A percentile compares a stretch with the other conserved stretches of the same genome.
Conservation (phyloP, 306 rosid genomes). For the Prunus davidiana region DNA sequence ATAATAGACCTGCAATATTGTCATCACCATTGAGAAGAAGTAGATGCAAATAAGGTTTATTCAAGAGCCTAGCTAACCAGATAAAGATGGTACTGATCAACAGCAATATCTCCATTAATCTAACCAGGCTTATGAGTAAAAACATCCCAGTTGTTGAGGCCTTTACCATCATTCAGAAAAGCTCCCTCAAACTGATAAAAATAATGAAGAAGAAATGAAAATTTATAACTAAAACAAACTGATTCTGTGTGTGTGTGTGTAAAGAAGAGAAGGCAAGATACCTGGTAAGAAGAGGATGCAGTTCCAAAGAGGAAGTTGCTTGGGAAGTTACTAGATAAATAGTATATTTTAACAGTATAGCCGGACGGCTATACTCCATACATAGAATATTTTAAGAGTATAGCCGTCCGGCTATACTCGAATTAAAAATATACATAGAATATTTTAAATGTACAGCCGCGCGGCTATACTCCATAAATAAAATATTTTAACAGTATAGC, state of each 20-base stretch:
- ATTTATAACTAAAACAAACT: not conserved
- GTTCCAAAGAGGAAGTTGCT: constrained; percentile 62
- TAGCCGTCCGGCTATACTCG: too few species aligned
- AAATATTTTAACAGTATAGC: too few species aligned
- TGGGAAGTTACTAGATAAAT: constrained; percentile 17
- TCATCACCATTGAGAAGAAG: too few species aligned
- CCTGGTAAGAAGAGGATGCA: constrained; percentile 75
- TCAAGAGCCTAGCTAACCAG: constrained; percentile 25
- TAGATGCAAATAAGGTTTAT: not conserved
- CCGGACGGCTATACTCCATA: too few species aligned
- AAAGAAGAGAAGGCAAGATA: not conserved
- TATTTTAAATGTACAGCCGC: too few species aligned
- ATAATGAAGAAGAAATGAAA: not conserved
- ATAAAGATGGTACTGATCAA: constrained; percentile 75
- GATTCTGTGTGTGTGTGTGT: not conserved
- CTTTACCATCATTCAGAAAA: constrained; percentile 56
- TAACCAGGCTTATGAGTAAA: constrained; percentile 61
- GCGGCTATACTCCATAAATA: too few species aligned
- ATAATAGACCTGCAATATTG: too few species aligned
- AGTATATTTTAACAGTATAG: too few species aligned
- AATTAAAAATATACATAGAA: too few species aligned
- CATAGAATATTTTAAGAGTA: too few species aligned
- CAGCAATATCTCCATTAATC: constrained; percentile 57
- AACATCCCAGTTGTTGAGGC: constrained; percentile 62
- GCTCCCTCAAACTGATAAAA: constrained; percentile 61